Evolutionary conservation across 2,329 filamentous ascomycete genomes (phyloP).

Genomic region (Venturia pyrina): DNA sequence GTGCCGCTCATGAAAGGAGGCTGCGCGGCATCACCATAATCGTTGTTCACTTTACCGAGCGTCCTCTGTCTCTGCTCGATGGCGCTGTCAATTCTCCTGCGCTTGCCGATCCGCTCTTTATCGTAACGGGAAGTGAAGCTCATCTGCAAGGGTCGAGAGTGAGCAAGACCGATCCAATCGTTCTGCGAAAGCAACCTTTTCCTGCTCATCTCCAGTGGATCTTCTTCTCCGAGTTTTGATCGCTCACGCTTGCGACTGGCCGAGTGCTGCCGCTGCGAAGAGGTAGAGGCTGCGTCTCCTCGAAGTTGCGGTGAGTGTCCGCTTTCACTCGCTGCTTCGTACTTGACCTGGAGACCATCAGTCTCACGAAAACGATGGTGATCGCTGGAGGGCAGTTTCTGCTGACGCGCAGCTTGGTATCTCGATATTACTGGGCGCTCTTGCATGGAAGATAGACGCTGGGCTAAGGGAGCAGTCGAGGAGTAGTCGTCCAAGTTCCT

Average conservation of each 20-base stretch:
- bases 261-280: background rate
- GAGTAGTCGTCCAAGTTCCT: background rate
- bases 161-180: conserved; percentile 26
- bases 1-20: background rate
- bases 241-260: background rate
- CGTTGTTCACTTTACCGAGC: background rate
- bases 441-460: conserved; percentile 1
- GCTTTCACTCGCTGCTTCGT: background rate
- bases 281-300: background rate
- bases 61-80: background rate
- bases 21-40: background rate
- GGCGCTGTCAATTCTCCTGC: conserved; percentile 19
- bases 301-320: background rate
- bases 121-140: conserved; percentile 20
- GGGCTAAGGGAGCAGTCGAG: conserved; percentile 2
- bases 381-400: background rate
- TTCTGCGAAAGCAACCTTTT: conserved; percentile 21
- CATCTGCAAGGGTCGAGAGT: conserved; percentile 22
- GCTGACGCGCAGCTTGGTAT: background rate
- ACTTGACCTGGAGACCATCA: background rate
- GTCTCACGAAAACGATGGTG: background rate
- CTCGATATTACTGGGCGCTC: background rate
- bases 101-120: conserved; percentile 24
- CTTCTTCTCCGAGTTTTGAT: background rate
- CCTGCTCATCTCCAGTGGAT: conserved; percentile 11